These are phyloP conservation scores for Backusella westeae DNA, from an alignment of 192 early-diverging fungal species.

Conservation along the genomic window DNA sequence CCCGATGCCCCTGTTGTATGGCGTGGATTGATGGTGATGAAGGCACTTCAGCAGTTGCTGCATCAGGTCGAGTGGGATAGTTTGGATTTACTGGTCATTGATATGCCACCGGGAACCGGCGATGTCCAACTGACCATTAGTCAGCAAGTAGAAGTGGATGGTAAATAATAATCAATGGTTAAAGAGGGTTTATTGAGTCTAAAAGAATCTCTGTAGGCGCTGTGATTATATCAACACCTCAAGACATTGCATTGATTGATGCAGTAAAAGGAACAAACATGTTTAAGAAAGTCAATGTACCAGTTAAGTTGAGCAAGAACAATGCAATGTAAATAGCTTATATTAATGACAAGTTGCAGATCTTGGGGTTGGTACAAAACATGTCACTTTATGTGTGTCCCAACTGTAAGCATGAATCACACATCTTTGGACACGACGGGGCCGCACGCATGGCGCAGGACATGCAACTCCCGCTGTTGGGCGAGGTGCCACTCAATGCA, in stretches of 20 bases:
- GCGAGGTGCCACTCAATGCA: constrained; percentile 74
- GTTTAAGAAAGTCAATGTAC: constrained; percentile 81
- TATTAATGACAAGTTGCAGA: constrained; percentile 39
- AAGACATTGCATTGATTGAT: constrained; percentile 85
- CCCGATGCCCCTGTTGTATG: constrained; percentile 79
- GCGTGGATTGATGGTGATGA: constrained; percentile 95
- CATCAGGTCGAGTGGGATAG: constrained; percentile 80
- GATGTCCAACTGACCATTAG: constrained; percentile 83
- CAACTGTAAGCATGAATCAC: constrained; percentile 71
- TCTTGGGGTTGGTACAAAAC: constrained; percentile 86
- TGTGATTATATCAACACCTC: constrained; percentile 88
- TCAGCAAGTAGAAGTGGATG: constrained; percentile 70
- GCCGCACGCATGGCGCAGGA: constrained; percentile 56
- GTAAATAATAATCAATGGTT: constrained; percentile 13
- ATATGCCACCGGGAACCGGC: constrained; percentile 94
- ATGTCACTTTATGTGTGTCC: constrained; percentile 83
- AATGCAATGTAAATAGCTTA: too few relatives aligned
- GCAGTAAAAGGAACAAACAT: constrained; percentile 77
- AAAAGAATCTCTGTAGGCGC: constrained; percentile 45
- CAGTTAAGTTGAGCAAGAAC: constrained; percentile 43
- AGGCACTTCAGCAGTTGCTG: constrained; percentile 83
- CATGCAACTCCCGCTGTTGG: constrained; percentile 67
- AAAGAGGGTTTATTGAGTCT: too few relatives aligned
- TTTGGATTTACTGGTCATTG: constrained; percentile 80
- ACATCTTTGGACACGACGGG: constrained; percentile 77